These are phyloP conservation scores for Elsinoe perseae DNA, from an alignment of 2,329 filamentous ascomycete species.

Conservation along the genomic window DNA sequence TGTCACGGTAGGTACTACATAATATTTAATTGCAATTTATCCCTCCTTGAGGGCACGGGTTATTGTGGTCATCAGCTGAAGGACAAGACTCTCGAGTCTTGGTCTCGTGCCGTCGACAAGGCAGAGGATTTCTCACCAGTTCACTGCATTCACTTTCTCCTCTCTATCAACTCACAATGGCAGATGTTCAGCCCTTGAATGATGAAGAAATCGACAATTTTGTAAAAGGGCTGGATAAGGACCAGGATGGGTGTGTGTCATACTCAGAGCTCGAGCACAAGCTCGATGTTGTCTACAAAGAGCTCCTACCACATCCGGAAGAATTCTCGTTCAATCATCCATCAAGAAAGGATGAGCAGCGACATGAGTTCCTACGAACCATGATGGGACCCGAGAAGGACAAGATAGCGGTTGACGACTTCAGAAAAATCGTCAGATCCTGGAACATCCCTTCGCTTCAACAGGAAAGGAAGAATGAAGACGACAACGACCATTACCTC, in stretches of 20 bases:
- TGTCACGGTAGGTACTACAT: slow-evolving; percentile 7
- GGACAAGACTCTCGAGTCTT: neutral
- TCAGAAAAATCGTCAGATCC: slow-evolving; percentile 51
- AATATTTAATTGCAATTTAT: neutral
- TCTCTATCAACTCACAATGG: slow-evolving; percentile 2
- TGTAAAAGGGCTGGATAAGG: slow-evolving; percentile 46
- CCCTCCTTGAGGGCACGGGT: neutral
- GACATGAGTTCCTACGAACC: slow-evolving; percentile 46
- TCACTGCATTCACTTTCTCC: neutral
- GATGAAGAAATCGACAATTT: slow-evolving; percentile 45
- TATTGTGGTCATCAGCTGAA: neutral
- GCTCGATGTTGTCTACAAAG: slow-evolving; percentile 46
- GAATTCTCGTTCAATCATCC: slow-evolving; percentile 40
- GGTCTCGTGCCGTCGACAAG: slow-evolving; percentile 2
- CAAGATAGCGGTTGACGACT: slow-evolving; percentile 41
- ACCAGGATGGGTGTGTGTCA: slow-evolving; percentile 46
- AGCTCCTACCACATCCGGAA: slow-evolving; percentile 42
- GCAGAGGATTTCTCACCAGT: neutral
- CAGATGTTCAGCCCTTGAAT: slow-evolving; percentile 25
- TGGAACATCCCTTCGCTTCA: slow-evolving; percentile 51
- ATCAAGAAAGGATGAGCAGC: slow-evolving; percentile 28
- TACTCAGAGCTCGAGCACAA: slow-evolving; percentile 48
- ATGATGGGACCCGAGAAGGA: slow-evolving; percentile 41
- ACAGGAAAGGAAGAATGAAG: slow-evolving; percentile 46
- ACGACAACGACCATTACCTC: slow-evolving; percentile 41